Conservation (phyloP, 441 rosid genomes). For the Brassica hybrid region DNA sequence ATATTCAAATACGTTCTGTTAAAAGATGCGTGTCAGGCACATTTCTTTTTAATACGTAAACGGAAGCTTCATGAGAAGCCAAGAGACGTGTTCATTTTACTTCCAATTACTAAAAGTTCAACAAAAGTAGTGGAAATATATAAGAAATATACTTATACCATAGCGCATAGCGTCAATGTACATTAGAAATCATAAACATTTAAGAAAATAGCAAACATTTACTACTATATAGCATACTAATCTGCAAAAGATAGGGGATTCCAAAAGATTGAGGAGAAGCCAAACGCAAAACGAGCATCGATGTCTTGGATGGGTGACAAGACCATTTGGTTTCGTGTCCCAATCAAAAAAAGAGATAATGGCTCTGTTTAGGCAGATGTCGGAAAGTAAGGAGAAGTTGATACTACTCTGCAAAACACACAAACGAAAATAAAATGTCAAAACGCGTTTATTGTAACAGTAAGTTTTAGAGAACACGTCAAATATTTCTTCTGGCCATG, state of each 20-base stretch:
- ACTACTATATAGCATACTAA: neutral
- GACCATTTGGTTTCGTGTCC: conserved; percentile 26
- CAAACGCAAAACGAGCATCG: conserved; percentile 15
- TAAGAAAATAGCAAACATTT: neutral
- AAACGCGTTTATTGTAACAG: conserved; percentile 25
- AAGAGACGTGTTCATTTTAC: conserved; percentile 24
- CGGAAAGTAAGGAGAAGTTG: conserved; percentile 36
- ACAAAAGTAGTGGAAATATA: neutral
- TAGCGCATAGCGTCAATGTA: neutral
- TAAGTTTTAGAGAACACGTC: neutral
- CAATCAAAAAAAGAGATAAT: conserved; percentile 2
- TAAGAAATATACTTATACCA: neutral
- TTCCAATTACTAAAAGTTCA: neutral
- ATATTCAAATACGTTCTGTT: neutral
- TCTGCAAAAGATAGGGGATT: conserved; percentile 10
- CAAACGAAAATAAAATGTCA: neutral
- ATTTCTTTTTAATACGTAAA: neutral
- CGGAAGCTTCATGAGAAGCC: conserved; percentile 28
- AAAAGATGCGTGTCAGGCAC: neutral
- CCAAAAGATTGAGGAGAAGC: conserved; percentile 15
- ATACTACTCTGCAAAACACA: conserved; percentile 40
- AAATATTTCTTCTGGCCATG: neutral
- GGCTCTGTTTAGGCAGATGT: conserved; percentile 16
- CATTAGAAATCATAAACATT: neutral
- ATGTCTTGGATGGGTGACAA: conserved; percentile 5